Conservation (phyloP, 352 stramenopile genomes). For the Phytopythium litorale region DNA sequence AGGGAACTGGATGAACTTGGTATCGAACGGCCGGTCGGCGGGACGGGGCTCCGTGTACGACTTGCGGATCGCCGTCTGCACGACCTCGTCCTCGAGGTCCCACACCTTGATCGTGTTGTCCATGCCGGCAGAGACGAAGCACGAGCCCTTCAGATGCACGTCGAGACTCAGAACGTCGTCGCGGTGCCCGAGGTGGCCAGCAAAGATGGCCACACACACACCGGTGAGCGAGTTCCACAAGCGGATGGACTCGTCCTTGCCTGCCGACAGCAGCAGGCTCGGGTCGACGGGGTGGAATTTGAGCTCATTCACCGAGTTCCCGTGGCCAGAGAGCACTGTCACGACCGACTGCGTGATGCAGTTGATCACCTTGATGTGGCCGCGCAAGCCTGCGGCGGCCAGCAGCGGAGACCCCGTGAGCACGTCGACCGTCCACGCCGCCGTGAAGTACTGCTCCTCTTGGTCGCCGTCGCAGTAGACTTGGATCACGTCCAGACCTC, state of each 20-base stretch:
- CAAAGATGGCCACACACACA: constrained; percentile 90
- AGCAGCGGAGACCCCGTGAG: constrained; percentile 68
- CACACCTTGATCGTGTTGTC: constrained; percentile 95
- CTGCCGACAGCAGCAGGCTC: constrained; percentile 86
- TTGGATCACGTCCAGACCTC: constrained; percentile 70
- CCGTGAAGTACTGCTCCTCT: constrained; percentile 78
- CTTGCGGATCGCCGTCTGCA: constrained; percentile 72
- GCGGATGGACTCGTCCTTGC: constrained; percentile 91
- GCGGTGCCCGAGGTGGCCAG: constrained; percentile 87
- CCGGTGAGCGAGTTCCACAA: constrained; percentile 91
- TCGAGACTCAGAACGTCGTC: constrained; percentile 89
- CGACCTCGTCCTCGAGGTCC: constrained; percentile 73
- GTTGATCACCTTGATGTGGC: constrained; percentile 86
- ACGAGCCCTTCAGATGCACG: constrained; percentile 84
- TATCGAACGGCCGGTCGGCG: constrained; percentile 66
- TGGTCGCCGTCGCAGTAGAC: constrained; percentile 77
- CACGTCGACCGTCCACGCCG: constrained; percentile 74
- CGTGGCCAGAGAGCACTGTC: constrained; percentile 85
- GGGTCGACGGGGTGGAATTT: constrained; percentile 89
- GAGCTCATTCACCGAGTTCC: constrained; percentile 91
- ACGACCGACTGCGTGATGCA: constrained; percentile 72
- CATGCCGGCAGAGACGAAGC: constrained; percentile 89
- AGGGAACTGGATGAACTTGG: constrained; percentile 88
- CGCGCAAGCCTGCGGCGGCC: constrained; percentile 58
- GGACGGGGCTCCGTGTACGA: constrained; percentile 70